These are phyloP conservation scores for Cocos nucifera DNA, from an alignment of 176 grass and related monocot genomes.

Conservation along the genomic window DNA sequence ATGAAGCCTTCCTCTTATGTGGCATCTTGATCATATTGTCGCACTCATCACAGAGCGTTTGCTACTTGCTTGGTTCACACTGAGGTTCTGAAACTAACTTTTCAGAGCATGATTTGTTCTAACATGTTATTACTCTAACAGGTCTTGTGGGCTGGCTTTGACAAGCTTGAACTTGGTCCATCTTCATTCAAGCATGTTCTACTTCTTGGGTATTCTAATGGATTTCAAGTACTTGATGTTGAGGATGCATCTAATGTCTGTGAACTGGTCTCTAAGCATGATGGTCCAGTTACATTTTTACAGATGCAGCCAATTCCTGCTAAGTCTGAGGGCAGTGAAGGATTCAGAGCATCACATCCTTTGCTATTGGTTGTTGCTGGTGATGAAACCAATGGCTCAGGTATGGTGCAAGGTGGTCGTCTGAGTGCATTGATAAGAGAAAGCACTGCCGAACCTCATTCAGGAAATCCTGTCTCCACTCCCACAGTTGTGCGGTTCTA, in stretches of 20 bases:
- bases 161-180: conserved; percentile 60
- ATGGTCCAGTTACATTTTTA: conserved; percentile 96
- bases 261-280: conserved; percentile 90
- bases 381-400: conserved; percentile 86
- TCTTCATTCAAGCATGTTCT: conserved; percentile 92
- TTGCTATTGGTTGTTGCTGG: conserved; percentile 95
- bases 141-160: conserved; percentile 98
- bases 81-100: too few species aligned
- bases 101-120: neutral
- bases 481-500: conserved; percentile 95
- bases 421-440: conserved; percentile 94
- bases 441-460: conserved; percentile 50
- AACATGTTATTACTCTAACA: conserved; percentile 15
- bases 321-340: conserved; percentile 47
- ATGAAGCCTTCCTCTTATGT: too few species aligned
- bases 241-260: conserved; percentile 94
- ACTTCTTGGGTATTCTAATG: conserved; percentile 91
- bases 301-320: conserved; percentile 89
- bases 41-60: too few species aligned
- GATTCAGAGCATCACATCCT: conserved; percentile 89
- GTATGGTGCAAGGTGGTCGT: conserved; percentile 82
- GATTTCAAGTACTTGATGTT: conserved; percentile 99
- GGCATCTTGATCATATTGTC: too few species aligned
- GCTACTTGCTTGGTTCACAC: too few species aligned
- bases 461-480: conserved; percentile 54